These are phyloP conservation scores for Gynostemma pentaphyllum DNA, from an alignment of 306 rosid genomes.

Conservation along the genomic window DNA sequence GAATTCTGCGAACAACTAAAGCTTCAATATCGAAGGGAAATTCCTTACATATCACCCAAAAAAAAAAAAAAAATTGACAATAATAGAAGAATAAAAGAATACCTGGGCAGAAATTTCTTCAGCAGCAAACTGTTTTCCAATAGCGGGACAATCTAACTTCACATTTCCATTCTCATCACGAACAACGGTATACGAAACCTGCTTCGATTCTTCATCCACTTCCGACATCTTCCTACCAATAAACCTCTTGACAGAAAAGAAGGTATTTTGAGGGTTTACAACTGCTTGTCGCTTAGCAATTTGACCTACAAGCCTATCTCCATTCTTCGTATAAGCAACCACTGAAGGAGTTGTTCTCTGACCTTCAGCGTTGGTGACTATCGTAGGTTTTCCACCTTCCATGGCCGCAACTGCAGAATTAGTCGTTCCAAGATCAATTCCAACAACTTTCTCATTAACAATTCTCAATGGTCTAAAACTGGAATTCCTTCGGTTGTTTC, in stretches of 20 bases:
- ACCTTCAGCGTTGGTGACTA: conserved; percentile 78
- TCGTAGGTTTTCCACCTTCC: conserved; percentile 86
- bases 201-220: conserved; percentile 85
- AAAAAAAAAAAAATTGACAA: not conserved
- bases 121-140: conserved; percentile 70
- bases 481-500: conserved; percentile 11
- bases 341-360: conserved; percentile 86
- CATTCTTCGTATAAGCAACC: conserved; percentile 82
- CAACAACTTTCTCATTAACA: conserved; percentile 74
- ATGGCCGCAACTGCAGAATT: conserved; percentile 78
- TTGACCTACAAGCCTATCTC: conserved; percentile 81
- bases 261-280: conserved; percentile 77
- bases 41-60: not conserved
- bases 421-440: conserved; percentile 74
- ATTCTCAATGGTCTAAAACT: conserved; percentile 35
- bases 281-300: conserved; percentile 92
- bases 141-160: conserved; percentile 77
- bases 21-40: not conserved
- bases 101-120: conserved; percentile 97
- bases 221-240: conserved; percentile 87
- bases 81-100: not conserved
- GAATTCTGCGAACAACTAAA: not conserved
- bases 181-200: conserved; percentile 68
- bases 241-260: conserved; percentile 83
- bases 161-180: conserved; percentile 79